A percentile compares a stretch with the other conserved stretches of the same genome.
Evolutionary conservation across 2,329 filamentous ascomycete genomes (phyloP).

Genomic region (Zelopaecilomyces penicillatus): DNA sequence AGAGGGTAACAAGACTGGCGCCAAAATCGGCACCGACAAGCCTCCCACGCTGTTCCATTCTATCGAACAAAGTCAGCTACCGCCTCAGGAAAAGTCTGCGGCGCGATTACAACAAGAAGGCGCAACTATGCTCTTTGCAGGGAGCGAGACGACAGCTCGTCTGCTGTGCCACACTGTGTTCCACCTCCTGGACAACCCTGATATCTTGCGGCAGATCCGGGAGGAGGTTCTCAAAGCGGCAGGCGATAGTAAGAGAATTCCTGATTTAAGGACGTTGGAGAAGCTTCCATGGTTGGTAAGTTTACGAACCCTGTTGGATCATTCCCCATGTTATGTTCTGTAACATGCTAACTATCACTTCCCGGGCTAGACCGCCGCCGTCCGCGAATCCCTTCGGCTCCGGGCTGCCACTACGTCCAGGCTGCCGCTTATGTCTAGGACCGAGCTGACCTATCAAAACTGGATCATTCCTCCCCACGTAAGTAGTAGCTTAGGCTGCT

Average conservation of each 20-base stretch:
- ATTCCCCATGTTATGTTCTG: slow-evolving; percentile 11
- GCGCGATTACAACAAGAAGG: slow-evolving; percentile 25
- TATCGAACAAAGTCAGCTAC: slow-evolving; percentile 20
- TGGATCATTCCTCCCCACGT: neutral
- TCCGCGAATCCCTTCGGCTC: no score
- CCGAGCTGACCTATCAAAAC: no score
- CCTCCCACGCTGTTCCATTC: slow-evolving; percentile 21
- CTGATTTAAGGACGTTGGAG: slow-evolving; percentile 19
- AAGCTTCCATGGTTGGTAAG: slow-evolving; percentile 25
- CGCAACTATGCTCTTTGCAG: slow-evolving; percentile 24
- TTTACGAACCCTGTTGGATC: slow-evolving; percentile 16
- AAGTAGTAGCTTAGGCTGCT: neutral
- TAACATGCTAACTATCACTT: neutral
- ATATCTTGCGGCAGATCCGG: slow-evolving; percentile 20
- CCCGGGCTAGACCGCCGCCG: no score
- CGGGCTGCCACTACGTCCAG: no score
- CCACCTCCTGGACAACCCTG: slow-evolving; percentile 24
- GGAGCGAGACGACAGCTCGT: slow-evolving; percentile 28
- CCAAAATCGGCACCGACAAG: neutral
- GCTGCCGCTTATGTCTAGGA: no score
- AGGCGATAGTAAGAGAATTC: neutral
- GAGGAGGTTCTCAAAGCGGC: slow-evolving; percentile 21
- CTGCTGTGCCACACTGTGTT: slow-evolving; percentile 25
- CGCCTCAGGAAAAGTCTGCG: slow-evolving; percentile 23
- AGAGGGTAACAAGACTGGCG: no score